These are phyloP conservation scores for Chaetomium strumarium DNA, from an alignment of 2,329 filamentous ascomycete species.

Conservation along the genomic window DNA sequence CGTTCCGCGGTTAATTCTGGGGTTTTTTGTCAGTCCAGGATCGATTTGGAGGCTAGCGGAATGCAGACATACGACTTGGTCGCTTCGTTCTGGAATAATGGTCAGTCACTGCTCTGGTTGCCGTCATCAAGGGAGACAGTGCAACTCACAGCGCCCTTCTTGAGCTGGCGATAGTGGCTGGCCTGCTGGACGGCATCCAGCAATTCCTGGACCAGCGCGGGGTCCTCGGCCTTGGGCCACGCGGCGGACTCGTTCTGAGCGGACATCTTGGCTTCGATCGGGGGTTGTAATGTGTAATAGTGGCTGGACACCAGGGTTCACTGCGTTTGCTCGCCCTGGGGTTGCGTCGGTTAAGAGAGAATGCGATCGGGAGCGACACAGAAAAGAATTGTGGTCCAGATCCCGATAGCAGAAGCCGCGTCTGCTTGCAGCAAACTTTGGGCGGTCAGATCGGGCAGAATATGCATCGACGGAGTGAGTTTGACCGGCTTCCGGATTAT, in stretches of 20 bases:
- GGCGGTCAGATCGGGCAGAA: conserved; percentile 19
- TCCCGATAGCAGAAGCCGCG: conserved; percentile 3
- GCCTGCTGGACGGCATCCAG: conserved; percentile 60
- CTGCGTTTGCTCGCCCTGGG: conserved; percentile 28
- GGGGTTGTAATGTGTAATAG: neutral
- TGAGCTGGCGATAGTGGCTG: conserved; percentile 52
- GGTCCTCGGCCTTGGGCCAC: conserved; percentile 64
- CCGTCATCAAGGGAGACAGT: neutral
- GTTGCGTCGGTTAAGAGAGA: conserved; percentile 12
- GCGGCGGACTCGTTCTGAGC: conserved; percentile 38
- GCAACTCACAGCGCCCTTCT: conserved; percentile 68
- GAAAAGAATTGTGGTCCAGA: conserved; percentile 8
- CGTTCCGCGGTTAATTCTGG: conserved; percentile 59
- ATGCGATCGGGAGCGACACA: conserved; percentile 12
- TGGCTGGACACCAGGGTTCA: conserved; percentile 26
- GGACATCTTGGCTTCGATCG: conserved; percentile 23
- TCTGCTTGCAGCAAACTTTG: conserved; percentile 10
- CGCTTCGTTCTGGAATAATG: conserved; percentile 21
- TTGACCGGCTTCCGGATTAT: conserved; percentile 20
- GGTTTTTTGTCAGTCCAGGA: conserved; percentile 2
- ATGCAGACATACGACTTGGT: conserved; percentile 24
- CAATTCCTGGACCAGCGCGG: conserved; percentile 71
- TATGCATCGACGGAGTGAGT: neutral
- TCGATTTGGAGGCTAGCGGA: neutral
- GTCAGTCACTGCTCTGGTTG: neutral